phyloP scores from a whole-genome alignment of 108 stramenopile genomes.

The Parietichytrium sp. region DNA sequence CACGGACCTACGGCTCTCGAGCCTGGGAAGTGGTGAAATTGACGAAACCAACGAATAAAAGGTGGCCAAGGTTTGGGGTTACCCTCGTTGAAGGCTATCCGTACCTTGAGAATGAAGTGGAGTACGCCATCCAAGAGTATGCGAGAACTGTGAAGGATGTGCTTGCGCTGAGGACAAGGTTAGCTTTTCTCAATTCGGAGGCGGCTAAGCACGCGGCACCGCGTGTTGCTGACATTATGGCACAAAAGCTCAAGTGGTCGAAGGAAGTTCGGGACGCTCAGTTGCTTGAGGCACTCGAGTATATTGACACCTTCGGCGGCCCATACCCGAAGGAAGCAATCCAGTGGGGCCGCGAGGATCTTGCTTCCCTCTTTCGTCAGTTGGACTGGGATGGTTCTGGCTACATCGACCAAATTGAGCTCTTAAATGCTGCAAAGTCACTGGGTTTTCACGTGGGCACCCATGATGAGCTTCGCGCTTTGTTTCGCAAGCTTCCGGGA shows the following conservation, averaged over 20 bases:
- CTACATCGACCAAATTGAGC: conserved; percentile 15
- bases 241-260: conserved; percentile 81
- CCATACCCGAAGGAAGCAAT: neutral
- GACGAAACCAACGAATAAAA: conserved; percentile 20
- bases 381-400: conserved; percentile 5
- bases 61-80: conserved; percentile 13
- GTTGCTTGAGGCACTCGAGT: conserved; percentile 23
- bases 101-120: conserved; percentile 88
- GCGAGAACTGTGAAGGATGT: conserved; percentile 91
- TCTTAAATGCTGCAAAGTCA: conserved; percentile 4
- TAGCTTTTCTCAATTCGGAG: conserved; percentile 89
- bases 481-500: conserved; percentile 12
- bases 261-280: conserved; percentile 28
- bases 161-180: conserved; percentile 80
- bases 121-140: conserved; percentile 87
- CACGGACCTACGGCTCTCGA: conserved; percentile 80
- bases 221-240: conserved; percentile 87
- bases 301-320: conserved; percentile 10
- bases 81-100: conserved; percentile 71
- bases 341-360: neutral
- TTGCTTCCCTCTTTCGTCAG: neutral
- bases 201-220: conserved; percentile 76
- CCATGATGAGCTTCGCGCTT: neutral
- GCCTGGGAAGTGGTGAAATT: conserved; percentile 79
- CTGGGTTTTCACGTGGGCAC: neutral